Evolutionary conservation across 2,329 filamentous ascomycete genomes (phyloP).

Genomic region (Pseudogymnoascus sp.): DNA sequence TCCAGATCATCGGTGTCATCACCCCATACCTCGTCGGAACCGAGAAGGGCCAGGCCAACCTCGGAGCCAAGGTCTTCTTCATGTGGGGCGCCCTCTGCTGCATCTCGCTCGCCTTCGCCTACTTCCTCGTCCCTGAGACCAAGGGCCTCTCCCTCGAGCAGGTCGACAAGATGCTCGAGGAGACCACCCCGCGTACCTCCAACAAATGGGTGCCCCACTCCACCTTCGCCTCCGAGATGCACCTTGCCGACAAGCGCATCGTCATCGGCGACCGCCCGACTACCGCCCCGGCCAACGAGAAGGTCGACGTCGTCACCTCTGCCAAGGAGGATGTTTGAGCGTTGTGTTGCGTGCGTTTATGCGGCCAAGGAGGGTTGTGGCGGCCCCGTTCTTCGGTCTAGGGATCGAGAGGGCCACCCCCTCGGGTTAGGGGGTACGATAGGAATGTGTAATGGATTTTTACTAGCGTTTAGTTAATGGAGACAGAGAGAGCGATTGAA

Average conservation of each 20-base stretch:
- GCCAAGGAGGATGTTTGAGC: background rate
- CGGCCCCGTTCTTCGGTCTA: background rate
- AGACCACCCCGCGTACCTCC: constrained; percentile 33
- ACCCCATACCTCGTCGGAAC: constrained; percentile 57
- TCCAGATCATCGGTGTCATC: constrained; percentile 60
- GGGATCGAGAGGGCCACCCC: background rate
- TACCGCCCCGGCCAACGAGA: constrained; percentile 36
- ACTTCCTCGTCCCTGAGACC: constrained; percentile 58
- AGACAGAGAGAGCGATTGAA: constrained; percentile 12
- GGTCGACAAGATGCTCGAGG: constrained; percentile 54
- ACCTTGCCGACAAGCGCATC: constrained; percentile 5
- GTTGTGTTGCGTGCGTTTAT: background rate
- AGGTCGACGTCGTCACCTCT: constrained; percentile 27
- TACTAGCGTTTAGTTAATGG: constrained; percentile 19
- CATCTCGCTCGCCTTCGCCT: constrained; percentile 45
- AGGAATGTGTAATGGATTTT: background rate
- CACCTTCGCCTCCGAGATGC: constrained; percentile 24
- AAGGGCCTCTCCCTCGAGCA: constrained; percentile 66
- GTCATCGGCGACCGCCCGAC: background rate
- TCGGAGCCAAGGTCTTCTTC: constrained; percentile 62
- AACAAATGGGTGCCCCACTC: constrained; percentile 21
- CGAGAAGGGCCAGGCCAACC: constrained; percentile 52
- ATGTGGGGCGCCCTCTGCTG: constrained; percentile 53
- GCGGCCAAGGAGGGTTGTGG: background rate
- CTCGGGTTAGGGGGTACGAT: background rate